Evolutionary conservation across 2,329 filamentous ascomycete genomes (phyloP), one percentile per base, ranked within the genome.

Genomic region (Pezicula carpinea): DNA sequence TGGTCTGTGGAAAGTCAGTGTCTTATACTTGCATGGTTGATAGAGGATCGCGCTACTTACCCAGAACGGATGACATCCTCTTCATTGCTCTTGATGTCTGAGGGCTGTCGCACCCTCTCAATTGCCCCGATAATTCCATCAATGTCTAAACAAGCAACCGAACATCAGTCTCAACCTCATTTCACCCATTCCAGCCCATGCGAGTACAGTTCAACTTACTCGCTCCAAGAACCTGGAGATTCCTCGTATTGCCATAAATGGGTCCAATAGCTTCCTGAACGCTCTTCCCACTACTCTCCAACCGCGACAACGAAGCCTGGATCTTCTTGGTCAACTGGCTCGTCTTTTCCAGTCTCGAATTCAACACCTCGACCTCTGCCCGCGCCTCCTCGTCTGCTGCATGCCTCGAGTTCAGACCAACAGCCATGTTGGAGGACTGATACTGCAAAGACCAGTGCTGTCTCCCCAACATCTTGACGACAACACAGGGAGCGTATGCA

Each of bases 291-390:
- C 89, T 95, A 32, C 85, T 82, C 59, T 97, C 90, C 29, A 99
- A 75, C 47, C 91, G 80, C 32, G 82, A 80, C 56, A 96, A 77
- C 43, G 89, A 95, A 22, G 87, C 85, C 67, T 95, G 87, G 47
- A 99, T 96, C 74, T 95, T 96, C 73, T 93, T 96, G 26, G 90
- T 96, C 64, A 97, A 78, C 62, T 89, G 82, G 50, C 90, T 86
- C 58, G 95, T 95, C 77, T 96, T 97, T 59, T 95, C 89, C 52
- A 97, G 81, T 33, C 82, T 75, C 45, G 82, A 85, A 58, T 83
- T 85, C 40, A 87, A 71, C 23, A 86, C 82, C 55, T 87, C 82
- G 46, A 87, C 82, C 64, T 86, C 82, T 39, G 82, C 82, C 48
- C 80, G 74, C 38, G 82, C 80, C 67, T 86, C 82, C 63, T 86